Base-by-base conservation (phyloP, 768 basidiomycete species). In the Pisolithus sp. region DNA sequence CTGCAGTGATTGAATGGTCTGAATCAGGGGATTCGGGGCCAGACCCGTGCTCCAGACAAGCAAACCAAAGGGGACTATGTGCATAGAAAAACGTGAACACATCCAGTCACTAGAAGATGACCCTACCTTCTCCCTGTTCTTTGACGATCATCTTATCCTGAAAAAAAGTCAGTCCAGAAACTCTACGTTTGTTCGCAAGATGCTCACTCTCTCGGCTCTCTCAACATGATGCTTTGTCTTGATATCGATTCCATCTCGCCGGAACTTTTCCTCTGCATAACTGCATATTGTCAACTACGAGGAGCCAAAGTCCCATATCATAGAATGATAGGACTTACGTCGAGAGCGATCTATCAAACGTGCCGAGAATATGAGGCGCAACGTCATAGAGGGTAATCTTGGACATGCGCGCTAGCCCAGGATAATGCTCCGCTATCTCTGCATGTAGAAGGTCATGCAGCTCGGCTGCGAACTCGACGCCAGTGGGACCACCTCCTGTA, bases 31-130 rank as follows among this genome's bases (percentile, higher is more conserved):
- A 62, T 93, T 93, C 4, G 89, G 81, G 5, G 88, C 78, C 3
- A 93, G 73, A 2, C 91, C 92, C 2, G 92, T 93, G 54, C 83
- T 86, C 91, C 91, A 93, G 15, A 93, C 89, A 10, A 90, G 76
- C 20, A 93, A 71, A 23, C 92, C 90, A 64, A 85, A 89, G 6
- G 81, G 83, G 36, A 90, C 89, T 89, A 53, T 12, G 31, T 30
- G 34, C 21, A 15, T 30, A 18, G 53, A 37, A 13, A 43, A 45
- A 46, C 51, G 48, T 36, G 48, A 53, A 13, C 55, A 43, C 53
- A 56, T 8, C 18, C 15, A 18, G 45, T 48, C 21, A 46, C 12
- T 41, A 28, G 40, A 36, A 56, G 50, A 55, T 38, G 54, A 2
- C 7, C 28, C 47, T 52, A 83, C 86, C 81, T 78, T 85, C 81